Base-by-base conservation (phyloP, 257 asterid species). In the Solanum dulcamara region DNA sequence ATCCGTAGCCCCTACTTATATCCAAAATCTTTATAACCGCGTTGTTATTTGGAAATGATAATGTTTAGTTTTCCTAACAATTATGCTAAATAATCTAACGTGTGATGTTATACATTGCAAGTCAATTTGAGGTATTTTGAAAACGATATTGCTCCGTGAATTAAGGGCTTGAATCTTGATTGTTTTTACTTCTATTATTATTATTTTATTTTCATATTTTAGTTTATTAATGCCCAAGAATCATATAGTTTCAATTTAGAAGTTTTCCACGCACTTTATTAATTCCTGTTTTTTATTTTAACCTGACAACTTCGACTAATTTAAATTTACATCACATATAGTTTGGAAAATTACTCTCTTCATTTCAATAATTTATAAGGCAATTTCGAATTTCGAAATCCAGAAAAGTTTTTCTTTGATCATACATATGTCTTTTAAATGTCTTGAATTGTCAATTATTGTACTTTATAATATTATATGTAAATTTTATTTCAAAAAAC, bases 401-500 rank as follows among this genome's bases (percentile, higher is more conserved):
- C 0, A 1, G 7, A 55, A 7, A 3, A 53, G 2, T 18, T 53
- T 53, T 53, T 53, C 4, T 33, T 1, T 55, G 7, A 1, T 20
- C 1, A 2, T 53, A 55, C 26, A 55, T 11, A 44, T 55, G 6
- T 3, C 62, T 8, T 55, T 22, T 55, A 53, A 0, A 38, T 38
- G 7, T 55, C 2, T 55, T 55, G 12, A 55, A 55, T 17, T 22
- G 17, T 18, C 6, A 51, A 51, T 7, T 53, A 20, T 55, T 1
- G 0, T 8, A 2, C 0, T 55, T 55, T 55, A 20, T 55, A 55
- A 4, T 55, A 55, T 0, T 55, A 55, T 55, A 55, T 20, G 0
- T 55, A 1, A 3, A 55, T 7, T 53, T 53, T 8, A 7, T 20
- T 53, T 53, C 6, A 17, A 17, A 50, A 5, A 48, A 48, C 7